phyloP scores from a whole-genome alignment of 805 yeast species.

The Zygotorulaspora danielsina region DNA sequence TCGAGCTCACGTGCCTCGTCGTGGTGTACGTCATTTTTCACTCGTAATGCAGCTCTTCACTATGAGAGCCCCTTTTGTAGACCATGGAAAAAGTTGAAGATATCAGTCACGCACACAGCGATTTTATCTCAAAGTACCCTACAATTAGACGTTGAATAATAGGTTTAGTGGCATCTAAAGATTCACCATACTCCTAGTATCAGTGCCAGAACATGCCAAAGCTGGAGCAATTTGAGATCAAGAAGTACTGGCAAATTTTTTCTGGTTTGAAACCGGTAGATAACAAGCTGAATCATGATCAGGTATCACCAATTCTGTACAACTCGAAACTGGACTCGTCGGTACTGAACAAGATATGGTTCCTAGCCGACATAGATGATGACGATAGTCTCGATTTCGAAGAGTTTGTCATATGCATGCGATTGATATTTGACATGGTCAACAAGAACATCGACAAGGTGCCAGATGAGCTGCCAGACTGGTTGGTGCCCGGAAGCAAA shows the following conservation, averaged over 20 bases:
- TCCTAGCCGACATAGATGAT: slow-evolving; percentile 83
- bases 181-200: too few species aligned
- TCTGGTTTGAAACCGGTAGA: slow-evolving; percentile 78
- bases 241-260: slow-evolving; percentile 97
- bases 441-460: slow-evolving; percentile 60
- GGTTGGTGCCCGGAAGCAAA: slow-evolving; percentile 91
- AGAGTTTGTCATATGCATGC: slow-evolving; percentile 96
- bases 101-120: too few species aligned
- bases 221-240: slow-evolving; percentile 90
- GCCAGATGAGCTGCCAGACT: slow-evolving; percentile 75
- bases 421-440: slow-evolving; percentile 85
- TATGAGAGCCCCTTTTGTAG: too few species aligned
- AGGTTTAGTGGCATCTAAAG: too few species aligned
- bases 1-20: too few species aligned
- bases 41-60: too few species aligned
- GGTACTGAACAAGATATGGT: slow-evolving; percentile 85
- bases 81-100: too few species aligned
- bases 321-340: slow-evolving; percentile 78
- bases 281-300: slow-evolving; percentile 77
- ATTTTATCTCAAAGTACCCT: too few species aligned
- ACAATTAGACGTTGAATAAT: too few species aligned
- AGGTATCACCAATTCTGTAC: slow-evolving; percentile 79
- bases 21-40: too few species aligned
- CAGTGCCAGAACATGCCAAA: slow-evolving; percentile 63
- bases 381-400: slow-evolving; percentile 94